Evolutionary conservation across 257 asterid genomes (phyloP).

Genomic region (Nicotiana obtusifolia): DNA sequence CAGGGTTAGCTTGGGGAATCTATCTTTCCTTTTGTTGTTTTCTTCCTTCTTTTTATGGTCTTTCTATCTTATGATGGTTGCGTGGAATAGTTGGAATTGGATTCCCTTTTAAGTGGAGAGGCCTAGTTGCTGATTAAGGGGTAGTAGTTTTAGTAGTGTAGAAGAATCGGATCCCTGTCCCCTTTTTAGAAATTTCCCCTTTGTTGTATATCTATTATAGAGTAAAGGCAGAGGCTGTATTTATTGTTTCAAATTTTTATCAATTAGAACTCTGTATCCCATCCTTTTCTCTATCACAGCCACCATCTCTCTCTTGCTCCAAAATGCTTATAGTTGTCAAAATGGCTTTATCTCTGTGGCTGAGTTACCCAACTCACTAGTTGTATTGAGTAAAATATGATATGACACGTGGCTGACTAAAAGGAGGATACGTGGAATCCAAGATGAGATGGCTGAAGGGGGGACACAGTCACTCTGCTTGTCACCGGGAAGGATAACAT

Average conservation of each 20-base stretch:
- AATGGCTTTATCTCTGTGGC: background rate
- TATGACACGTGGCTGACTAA: too few relatives aligned
- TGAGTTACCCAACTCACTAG: background rate
- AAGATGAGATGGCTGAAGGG: too few relatives aligned
- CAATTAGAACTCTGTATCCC: background rate
- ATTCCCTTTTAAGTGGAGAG: conserved; percentile 2
- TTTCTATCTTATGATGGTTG: background rate
- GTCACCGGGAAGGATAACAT: too few relatives aligned
- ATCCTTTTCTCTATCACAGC: background rate
- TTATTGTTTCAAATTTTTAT: background rate
- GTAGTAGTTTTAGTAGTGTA: background rate
- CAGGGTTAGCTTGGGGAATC: background rate
- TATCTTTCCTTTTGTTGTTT: background rate
- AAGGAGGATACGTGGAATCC: too few relatives aligned
- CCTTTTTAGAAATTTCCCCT: background rate
- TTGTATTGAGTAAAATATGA: too few relatives aligned
- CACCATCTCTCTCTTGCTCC: background rate
- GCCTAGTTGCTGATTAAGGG: background rate
- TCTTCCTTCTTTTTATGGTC: background rate
- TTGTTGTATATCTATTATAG: background rate
- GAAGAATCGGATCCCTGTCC: conserved; percentile 11
- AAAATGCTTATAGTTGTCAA: background rate
- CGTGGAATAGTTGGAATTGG: conserved; percentile 3
- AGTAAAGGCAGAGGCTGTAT: background rate
- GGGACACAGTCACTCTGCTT: too few relatives aligned